These are phyloP conservation scores for Teratosphaeria gauchensis DNA, from an alignment of 2,329 filamentous ascomycete species.

Conservation along the genomic window DNA sequence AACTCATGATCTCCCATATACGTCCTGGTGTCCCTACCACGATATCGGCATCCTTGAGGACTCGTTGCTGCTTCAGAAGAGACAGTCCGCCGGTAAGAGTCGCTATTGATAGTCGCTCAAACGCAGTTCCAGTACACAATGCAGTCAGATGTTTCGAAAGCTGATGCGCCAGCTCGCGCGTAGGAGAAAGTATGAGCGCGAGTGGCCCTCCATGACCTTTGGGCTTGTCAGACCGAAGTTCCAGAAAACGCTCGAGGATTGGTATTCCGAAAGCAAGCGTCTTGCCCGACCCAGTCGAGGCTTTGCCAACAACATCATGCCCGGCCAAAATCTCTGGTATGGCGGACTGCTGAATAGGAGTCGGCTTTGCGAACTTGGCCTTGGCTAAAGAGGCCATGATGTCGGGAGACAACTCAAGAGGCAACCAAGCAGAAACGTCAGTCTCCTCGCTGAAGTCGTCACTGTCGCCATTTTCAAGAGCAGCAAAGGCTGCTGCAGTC, in stretches of 20 bases:
- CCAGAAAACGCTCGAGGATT: conserved; percentile 75
- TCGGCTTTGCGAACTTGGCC: conserved; percentile 72
- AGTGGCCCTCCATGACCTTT: conserved; percentile 39
- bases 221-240: conserved; percentile 20
- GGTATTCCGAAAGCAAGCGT: conserved; percentile 92
- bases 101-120: conserved; percentile 54
- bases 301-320: conserved; percentile 90
- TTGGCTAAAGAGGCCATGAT: conserved; percentile 66
- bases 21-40: conserved; percentile 79
- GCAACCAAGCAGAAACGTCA: conserved; percentile 70
- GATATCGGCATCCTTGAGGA: conserved; percentile 75
- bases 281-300: conserved; percentile 92
- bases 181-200: conserved; percentile 80
- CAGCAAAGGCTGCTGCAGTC: conserved; percentile 40
- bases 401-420: conserved; percentile 61
- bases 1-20: conserved; percentile 86
- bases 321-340: conserved; percentile 78
- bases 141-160: conserved; percentile 71
- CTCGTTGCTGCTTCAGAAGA: conserved; percentile 86
- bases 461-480: conserved; percentile 35
- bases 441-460: conserved; percentile 45
- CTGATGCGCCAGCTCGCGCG: conserved; percentile 87
- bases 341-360: conserved; percentile 65
- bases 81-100: conserved; percentile 88
- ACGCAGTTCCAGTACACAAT: conserved; percentile 58